A percentile compares a stretch with the other conserved stretches of the same genome.
Evolutionary conservation across 2,329 filamentous ascomycete species (phyloP).

Genomic region (Fusarium sp.): DNA sequence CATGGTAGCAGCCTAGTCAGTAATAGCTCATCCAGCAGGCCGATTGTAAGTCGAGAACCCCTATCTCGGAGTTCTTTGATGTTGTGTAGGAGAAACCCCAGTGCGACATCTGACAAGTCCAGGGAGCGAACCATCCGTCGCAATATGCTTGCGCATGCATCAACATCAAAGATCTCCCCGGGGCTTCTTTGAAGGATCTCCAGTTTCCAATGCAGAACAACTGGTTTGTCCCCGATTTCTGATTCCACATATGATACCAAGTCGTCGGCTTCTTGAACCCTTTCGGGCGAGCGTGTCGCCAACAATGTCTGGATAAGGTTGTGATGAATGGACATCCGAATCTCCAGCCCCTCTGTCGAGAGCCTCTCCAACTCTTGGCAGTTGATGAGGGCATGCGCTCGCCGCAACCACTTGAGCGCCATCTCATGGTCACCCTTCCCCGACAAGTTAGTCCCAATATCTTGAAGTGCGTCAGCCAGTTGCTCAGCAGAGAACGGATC

Average conservation of each 20-base stretch:
- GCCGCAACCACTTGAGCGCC: conserved; percentile 79
- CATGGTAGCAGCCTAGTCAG: conserved; percentile 63
- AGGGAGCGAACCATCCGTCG: conserved; percentile 70
- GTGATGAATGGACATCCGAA: conserved; percentile 76
- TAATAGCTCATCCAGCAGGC: conserved; percentile 74
- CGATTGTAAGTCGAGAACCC: conserved; percentile 60
- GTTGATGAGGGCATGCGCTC: conserved; percentile 71
- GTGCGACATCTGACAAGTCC: conserved; percentile 70
- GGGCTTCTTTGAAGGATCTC: conserved; percentile 69
- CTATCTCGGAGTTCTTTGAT: conserved; percentile 72
- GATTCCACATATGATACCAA: conserved; percentile 72
- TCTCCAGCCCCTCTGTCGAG: conserved; percentile 70
- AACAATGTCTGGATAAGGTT: conserved; percentile 68
- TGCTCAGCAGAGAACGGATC: conserved; percentile 67
- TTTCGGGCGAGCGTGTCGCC: conserved; percentile 57
- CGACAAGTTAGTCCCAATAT: conserved; percentile 74
- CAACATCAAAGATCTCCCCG: conserved; percentile 60
- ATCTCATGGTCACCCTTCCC: conserved; percentile 62
- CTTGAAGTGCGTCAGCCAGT: conserved; percentile 75
- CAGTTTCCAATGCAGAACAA: conserved; percentile 75
- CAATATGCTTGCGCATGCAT: conserved; percentile 66
- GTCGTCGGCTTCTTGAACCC: conserved; percentile 63
- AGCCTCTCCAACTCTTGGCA: conserved; percentile 65
- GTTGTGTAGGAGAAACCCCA: conserved; percentile 75
- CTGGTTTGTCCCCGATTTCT: conserved; percentile 72